A percentile compares a stretch with the other conserved stretches of the same genome.
These are phyloP conservation scores for Dendrothele bispora DNA, from an alignment of 768 basidiomycete species.

Conservation along the genomic window DNA sequence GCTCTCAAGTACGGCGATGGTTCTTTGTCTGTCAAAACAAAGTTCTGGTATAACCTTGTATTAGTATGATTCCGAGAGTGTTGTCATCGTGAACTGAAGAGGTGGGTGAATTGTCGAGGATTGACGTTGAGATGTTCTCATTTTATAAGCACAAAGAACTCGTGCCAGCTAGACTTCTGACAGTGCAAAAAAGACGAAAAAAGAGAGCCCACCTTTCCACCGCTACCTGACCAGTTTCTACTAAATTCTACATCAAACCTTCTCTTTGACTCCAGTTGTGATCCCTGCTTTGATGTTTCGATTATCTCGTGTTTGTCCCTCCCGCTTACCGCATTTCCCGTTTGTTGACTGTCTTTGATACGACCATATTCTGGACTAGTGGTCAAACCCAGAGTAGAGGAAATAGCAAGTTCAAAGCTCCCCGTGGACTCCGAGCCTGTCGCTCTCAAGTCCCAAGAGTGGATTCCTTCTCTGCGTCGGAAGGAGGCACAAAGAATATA, in stretches of 20 bases:
- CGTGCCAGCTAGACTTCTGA: not conserved
- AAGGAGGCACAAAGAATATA: slow-evolving; percentile 80
- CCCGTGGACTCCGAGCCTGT: slow-evolving; percentile 44
- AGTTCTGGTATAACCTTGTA: no score
- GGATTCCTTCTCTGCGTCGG: slow-evolving; percentile 60
- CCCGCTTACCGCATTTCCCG: not conserved
- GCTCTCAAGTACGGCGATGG: no score
- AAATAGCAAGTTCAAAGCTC: slow-evolving; percentile 24
- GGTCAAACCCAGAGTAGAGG: not conserved
- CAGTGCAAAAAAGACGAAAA: not conserved
- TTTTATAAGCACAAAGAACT: slow-evolving; percentile 32
- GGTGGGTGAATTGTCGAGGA: slow-evolving; percentile 29
- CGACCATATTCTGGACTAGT: not conserved
- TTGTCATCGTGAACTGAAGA: slow-evolving; percentile 7
- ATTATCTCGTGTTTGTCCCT: not conserved
- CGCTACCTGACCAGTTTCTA: slow-evolving; percentile 63
- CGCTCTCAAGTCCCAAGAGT: slow-evolving; percentile 78
- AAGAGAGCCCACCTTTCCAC: slow-evolving; percentile 58
- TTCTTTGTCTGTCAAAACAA: no score
- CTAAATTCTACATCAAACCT: slow-evolving; percentile 75
- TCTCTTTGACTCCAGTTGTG: slow-evolving; percentile 28
- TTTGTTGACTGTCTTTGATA: slow-evolving; percentile 3
- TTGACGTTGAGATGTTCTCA: slow-evolving; percentile 63
- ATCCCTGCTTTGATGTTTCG: not conserved
- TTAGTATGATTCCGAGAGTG: slow-evolving; percentile 4